Evolutionary conservation across 129 eudicot species (phyloP), one percentile per base, ranked within the genome.

Genomic region (Arctium lappa): DNA sequence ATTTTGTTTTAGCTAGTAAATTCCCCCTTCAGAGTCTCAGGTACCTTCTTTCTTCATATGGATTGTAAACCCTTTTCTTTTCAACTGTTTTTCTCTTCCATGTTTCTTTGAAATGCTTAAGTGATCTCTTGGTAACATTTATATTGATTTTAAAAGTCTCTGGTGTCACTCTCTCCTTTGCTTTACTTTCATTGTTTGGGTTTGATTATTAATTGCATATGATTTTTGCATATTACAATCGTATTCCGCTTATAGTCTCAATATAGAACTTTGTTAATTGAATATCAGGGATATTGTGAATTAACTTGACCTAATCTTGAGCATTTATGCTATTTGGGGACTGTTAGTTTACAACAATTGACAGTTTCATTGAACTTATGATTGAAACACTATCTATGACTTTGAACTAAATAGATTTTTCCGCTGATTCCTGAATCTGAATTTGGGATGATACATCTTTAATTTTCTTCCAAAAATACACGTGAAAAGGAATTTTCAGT

Each of bases 11-110:
- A 80, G 97, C 96, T 37, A 90, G 85, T 87, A 96, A 93, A 88
- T 93, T 93, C 78, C 99, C 99, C 16, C 91, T 96, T 48, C 99
- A 93, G 88, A 96, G 94, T 87, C 94, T 96, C 75, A 96, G 99
- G 99, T 96, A 89, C 80, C 66, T 75, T 18, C 76, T n/a, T n/a
- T 73, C 68, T 65, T 85, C 7, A 62, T 16, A 34, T 27, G 31
- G 40, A 4, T 33, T 16, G 53, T 77, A 76, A 37, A 66, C 33
- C 16, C 38, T 75, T 72, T n/a, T 44, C 31, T 46, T 77, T 16
- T 56, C 11, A 11, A 4, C 40, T 66, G 33, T 10, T n/a, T 40
- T n/a, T 40, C n/a, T 8, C 36, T 9, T 18, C 53, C 27, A 56
- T 63, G 32, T n/a, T 63, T 27, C 16, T 13, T 53, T 53, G 65